These are phyloP conservation scores for Pseudonitzschia multistriata DNA, from an alignment of 108 stramenopile genomes.

Conservation along the genomic window DNA sequence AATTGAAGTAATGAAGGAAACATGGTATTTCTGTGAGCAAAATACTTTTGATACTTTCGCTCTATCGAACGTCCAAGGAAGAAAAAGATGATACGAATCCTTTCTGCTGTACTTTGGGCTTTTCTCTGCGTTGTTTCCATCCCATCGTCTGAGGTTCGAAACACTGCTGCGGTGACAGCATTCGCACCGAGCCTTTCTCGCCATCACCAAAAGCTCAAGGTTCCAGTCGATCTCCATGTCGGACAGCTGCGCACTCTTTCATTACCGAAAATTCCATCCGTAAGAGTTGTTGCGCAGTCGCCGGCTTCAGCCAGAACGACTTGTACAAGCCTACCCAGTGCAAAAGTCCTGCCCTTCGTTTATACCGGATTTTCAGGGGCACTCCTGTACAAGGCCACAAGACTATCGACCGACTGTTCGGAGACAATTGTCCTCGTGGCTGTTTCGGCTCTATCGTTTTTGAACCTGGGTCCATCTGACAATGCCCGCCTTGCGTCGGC, in stretches of 20 bases:
- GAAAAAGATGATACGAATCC: too few relatives aligned
- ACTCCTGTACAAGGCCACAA: constrained; percentile 14
- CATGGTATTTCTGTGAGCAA: too few relatives aligned
- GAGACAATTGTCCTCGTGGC: neutral
- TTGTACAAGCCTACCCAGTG: constrained; percentile 9
- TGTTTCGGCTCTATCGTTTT: constrained; percentile 1
- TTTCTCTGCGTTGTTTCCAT: neutral
- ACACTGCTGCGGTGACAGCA: neutral
- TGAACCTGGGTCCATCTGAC: constrained; percentile 17
- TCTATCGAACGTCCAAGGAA: too few relatives aligned
- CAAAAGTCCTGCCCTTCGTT: constrained; percentile 16
- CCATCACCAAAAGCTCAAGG: neutral
- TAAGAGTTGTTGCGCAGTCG: too few relatives aligned
- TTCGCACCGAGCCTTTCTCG: neutral
- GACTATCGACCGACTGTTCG: neutral
- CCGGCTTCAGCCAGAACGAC: neutral
- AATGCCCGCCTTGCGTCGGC: constrained; percentile 14
- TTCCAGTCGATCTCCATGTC: neutral
- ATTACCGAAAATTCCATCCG: too few relatives aligned
- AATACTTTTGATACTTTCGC: too few relatives aligned
- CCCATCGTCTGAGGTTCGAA: neutral
- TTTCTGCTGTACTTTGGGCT: neutral
- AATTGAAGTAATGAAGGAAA: too few relatives aligned
- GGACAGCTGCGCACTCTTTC: neutral
- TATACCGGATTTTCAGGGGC: constrained; percentile 13